phyloP scores from a whole-genome alignment of 345 rosid species.

The Populus ilicifolia region DNA sequence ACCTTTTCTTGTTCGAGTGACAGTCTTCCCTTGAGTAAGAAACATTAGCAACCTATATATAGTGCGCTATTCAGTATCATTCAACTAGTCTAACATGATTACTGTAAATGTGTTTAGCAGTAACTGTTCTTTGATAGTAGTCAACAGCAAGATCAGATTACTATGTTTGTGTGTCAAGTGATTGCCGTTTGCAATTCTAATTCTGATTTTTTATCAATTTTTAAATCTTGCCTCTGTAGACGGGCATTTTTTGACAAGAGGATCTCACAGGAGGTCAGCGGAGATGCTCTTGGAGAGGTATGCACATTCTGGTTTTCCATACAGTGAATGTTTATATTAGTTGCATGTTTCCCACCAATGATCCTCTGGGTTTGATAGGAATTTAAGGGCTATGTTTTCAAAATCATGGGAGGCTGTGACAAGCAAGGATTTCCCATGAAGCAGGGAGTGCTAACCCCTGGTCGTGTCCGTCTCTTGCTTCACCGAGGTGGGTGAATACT shows the following conservation, averaged over 20 bases:
- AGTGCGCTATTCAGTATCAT: not conserved
- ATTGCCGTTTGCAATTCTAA: not conserved
- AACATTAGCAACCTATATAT: not conserved
- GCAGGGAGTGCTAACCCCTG: constrained; percentile 89
- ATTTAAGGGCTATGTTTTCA: constrained; percentile 81
- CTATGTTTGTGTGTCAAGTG: not conserved
- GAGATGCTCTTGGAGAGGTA: constrained; percentile 76
- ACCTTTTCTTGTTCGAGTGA: not conserved
- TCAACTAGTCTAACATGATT: not conserved
- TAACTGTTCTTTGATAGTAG: not conserved
- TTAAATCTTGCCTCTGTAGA: constrained; percentile 21
- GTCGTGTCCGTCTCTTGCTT: constrained; percentile 85
- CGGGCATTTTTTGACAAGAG: constrained; percentile 68
- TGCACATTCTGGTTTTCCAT: not conserved
- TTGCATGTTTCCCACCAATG: not conserved
- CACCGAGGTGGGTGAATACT: constrained; percentile 45
- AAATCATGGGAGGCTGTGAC: constrained; percentile 94
- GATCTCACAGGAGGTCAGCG: constrained; percentile 75
- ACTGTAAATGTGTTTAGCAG: not conserved
- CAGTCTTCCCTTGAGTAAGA: not conserved
- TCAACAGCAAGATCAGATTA: not conserved
- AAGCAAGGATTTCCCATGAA: constrained; percentile 95
- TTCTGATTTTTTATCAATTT: not conserved
- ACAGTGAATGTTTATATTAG: not conserved
- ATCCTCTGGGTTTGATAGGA: constrained; percentile 33